Base-by-base conservation (phyloP, 768 basidiomycete genomes). In the Russula brevipes region DNA sequence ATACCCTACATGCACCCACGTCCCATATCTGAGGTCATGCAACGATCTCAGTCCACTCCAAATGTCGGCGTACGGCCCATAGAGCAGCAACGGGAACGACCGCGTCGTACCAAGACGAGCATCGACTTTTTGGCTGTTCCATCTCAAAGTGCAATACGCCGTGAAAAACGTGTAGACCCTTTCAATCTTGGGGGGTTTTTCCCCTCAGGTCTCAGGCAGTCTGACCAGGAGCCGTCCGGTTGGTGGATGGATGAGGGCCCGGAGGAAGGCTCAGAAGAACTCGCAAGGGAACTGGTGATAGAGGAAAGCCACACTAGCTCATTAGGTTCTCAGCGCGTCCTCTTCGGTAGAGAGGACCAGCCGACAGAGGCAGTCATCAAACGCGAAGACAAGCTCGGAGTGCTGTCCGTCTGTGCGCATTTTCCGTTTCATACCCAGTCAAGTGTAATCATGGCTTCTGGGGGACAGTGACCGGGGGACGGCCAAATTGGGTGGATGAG, bases 161-260 rank as follows among this genome's bases (percentile, higher is more conserved):
- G 69, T 38, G 66, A 63, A 39, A 74, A 74, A 56, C 66, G 70
- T 46, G 76, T 76, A 58, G 81, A 83, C 64, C 80, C 81, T 4
- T 82, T 82, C 73, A 79, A 72, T 69, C 73, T 84, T 60, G 70
- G 71, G 38, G 76, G 77, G 9, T 82, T 83, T 73, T 82, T 82
- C 70, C 81, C 82, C 4, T 67, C 77, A 10, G 66, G 66, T 46
- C 60, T 69, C 36, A 56, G 64, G 52, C 61, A 24, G 58, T 68
- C 59, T 51, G 72, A 71, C 33, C 72, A 69, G 30, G 72, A 73
- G 57, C 72, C 74, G 63, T 81, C 80, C 78, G 66, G 69, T 41
- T 82, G 82, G 82, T 68, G 80, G 69, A 69, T 70, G 60, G 62
- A 70, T 38, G 72, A 70, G 17, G 72, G 75, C 41, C 39, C 24